Evolutionary conservation across 768 basidiomycete species (phyloP).

Genomic region (Lactifluus pinguis): DNA sequence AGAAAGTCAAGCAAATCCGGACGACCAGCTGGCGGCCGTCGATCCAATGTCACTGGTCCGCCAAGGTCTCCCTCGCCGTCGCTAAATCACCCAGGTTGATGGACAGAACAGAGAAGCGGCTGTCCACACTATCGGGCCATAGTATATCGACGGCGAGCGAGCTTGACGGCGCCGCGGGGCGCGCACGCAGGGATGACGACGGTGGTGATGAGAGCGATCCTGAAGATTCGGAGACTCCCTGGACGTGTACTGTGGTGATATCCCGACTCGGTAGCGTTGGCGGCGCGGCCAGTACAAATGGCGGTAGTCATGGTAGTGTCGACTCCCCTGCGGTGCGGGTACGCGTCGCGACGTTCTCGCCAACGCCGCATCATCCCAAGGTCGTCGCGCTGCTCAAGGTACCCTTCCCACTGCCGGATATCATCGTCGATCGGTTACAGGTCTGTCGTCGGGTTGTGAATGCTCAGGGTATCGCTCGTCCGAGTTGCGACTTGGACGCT

Average conservation of each 20-base stretch:
- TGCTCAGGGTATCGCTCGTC: conserved; percentile 27
- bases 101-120: conserved; percentile 3
- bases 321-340: conserved; percentile 27
- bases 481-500: conserved; percentile 12
- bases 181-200: conserved; percentile 31
- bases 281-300: conserved; percentile 1
- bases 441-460: conserved; percentile 42
- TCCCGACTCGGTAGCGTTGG: conserved; percentile 31
- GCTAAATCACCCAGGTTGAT: neutral
- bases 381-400: conserved; percentile 87
- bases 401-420: conserved; percentile 79
- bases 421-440: conserved; percentile 56
- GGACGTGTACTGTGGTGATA: conserved; percentile 79
- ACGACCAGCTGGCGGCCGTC: conserved; percentile 1
- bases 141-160: conserved; percentile 14
- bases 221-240: conserved; percentile 94
- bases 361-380: conserved; percentile 94
- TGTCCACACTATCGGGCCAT: conserved; percentile 10
- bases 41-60: neutral
- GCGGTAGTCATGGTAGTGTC: neutral
- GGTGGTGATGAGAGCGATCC: conserved; percentile 79
- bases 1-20: neutral
- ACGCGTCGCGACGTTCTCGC: conserved; percentile 78
- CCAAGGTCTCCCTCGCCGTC: neutral
- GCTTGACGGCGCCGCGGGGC: neutral